Evolutionary conservation across 257 asterid genomes (phyloP).

Genomic region (Solanum microdontum): DNA sequence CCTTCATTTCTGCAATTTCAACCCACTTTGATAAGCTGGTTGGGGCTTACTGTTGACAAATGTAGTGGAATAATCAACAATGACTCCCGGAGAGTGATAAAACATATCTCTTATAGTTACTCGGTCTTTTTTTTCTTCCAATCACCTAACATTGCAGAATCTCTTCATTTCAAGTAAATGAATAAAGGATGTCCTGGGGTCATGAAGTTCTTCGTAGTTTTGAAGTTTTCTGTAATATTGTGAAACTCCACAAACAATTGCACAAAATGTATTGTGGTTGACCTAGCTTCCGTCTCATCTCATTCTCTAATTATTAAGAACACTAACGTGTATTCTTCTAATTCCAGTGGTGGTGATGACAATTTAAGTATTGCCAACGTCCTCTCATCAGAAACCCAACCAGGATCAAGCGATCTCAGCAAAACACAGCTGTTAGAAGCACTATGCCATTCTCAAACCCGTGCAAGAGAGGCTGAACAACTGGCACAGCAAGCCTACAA

Average conservation of each 20-base stretch:
- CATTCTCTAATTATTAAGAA: not conserved
- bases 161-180: not conserved
- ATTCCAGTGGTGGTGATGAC: conserved; percentile 13
- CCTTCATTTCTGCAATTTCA: not conserved
- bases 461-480: conserved; percentile 65
- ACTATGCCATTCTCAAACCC: conserved; percentile 66
- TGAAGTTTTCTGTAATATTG: not conserved
- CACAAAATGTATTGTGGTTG: not conserved
- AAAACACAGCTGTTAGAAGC: conserved; percentile 45
- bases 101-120: not conserved
- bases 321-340: not conserved
- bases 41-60: not conserved
- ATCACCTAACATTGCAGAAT: not conserved
- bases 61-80: not conserved
- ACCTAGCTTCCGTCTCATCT: not conserved
- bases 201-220: not conserved
- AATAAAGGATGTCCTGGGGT: not conserved
- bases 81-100: not conserved
- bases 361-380: conserved; percentile 3
- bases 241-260: not conserved
- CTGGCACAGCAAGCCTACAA: conserved; percentile 49
- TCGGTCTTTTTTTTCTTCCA: not conserved
- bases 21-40: not conserved
- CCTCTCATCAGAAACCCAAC: conserved; percentile 14
- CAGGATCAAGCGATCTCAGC: conserved; percentile 22